phyloP scores from a whole-genome alignment of 208 protist genomes.

The Trypanosoma grayi region DNA sequence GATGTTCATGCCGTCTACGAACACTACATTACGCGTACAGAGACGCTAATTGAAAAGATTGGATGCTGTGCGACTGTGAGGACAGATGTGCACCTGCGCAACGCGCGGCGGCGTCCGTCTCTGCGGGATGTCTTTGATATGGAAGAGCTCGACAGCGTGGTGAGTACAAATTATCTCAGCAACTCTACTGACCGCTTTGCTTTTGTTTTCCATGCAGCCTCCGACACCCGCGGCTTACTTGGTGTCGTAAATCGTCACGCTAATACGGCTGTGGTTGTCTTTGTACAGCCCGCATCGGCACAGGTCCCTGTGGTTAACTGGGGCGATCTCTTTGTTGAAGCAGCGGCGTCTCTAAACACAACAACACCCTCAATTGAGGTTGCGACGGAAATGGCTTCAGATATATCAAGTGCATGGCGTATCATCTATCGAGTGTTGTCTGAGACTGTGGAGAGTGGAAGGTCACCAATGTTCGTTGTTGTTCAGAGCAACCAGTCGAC shows the following conservation, averaged over 20 bases:
- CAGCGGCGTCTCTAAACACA: conserved; percentile 38
- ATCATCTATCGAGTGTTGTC: conserved; percentile 49
- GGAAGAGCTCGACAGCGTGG: conserved; percentile 56
- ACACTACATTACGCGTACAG: conserved; percentile 48
- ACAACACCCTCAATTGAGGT: conserved; percentile 26
- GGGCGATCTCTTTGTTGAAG: conserved; percentile 59
- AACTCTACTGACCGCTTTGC: conserved; percentile 43
- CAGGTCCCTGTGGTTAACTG: conserved; percentile 64
- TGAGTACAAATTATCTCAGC: conserved; percentile 47
- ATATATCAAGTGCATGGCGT: conserved; percentile 65
- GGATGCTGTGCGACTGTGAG: conserved; percentile 71
- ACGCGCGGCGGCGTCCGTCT: conserved; percentile 31
- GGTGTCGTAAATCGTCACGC: conserved; percentile 63
- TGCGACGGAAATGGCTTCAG: conserved; percentile 40
- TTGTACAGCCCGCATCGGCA: conserved; percentile 77
- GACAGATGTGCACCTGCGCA: conserved; percentile 46
- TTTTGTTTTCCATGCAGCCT: conserved; percentile 78
- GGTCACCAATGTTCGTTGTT: conserved; percentile 62
- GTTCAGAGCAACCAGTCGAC: conserved; percentile 70
- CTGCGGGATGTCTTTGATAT: conserved; percentile 70
- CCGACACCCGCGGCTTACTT: conserved; percentile 67
- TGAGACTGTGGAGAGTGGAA: conserved; percentile 36
- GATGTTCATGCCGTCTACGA: conserved; percentile 79
- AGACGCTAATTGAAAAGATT: conserved; percentile 54
- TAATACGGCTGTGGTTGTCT: conserved; percentile 49